Evolutionary conservation across 495 filamentous ascomycete genomes (phyloP), one percentile per base, ranked within the genome.

Genomic region (Penicillium egyptiacum): DNA sequence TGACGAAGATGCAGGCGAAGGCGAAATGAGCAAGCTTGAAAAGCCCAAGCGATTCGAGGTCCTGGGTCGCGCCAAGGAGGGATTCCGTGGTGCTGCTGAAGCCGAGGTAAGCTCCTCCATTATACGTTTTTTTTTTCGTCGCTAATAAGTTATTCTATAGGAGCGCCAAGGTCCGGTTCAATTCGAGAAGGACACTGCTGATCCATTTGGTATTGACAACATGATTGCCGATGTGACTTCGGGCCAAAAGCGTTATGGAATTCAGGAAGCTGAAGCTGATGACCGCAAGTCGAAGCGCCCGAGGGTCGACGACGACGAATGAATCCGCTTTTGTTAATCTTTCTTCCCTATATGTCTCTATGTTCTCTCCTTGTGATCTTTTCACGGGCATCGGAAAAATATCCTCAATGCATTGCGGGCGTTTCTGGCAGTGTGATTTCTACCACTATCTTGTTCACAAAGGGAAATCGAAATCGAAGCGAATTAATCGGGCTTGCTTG

Each of bases 161-260:
- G 86, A 77, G 44, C 81, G 90, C 57, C 88, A 91, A 42, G 94
- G 94, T 20, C 94, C 95, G 2, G 94, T 99, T n/a, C 90, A 96
- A 68, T 99, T 99, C 68, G 94, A 98, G 76, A 96, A 94, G 75
- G 94, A 97, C 60, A 81, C 78, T 4, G 81, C 81, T 17, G 92
- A 97, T 75, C 90, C 91, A 7, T 98, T 98, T 63, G 88, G 92
- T 30, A 91, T 98, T 56, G 91, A 96, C 63, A 89, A 87, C 64
- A 95, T 98, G 79, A 87, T 99, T 67, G 82, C 79, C 23, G 90
- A 96, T 70, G 90, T 89, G 69, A 86, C 72, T 59, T 75, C 72
- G 20, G 80, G 85, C 0, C 88, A 84, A 70, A 89, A 96, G 69
- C 86, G 92, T 51, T 95, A 88, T 71, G 95, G 92, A 4, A 79